Evolutionary conservation across 2,329 filamentous ascomycete species (phyloP).

Genomic region (Penicillium decumbens): DNA sequence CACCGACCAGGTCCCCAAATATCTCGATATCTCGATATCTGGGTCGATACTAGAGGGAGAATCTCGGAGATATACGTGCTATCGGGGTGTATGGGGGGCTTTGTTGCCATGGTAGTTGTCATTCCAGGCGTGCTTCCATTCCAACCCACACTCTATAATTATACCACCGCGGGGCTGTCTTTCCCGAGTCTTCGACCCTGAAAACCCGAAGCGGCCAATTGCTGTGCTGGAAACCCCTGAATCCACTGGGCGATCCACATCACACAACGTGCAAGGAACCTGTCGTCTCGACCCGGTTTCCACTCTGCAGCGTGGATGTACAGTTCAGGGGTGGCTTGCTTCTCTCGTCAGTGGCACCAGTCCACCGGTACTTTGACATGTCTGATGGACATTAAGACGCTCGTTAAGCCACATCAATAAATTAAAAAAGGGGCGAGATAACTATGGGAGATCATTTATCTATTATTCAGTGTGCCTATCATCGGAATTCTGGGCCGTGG

Average conservation of each 20-base stretch:
- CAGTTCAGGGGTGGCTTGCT: background rate
- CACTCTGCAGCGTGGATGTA: conserved; percentile 1
- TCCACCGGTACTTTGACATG: background rate
- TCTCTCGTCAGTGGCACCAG: background rate
- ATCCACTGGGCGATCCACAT: conserved; percentile 21
- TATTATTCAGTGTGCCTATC: conserved; percentile 5
- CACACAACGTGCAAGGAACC: conserved; percentile 23
- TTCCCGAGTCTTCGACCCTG: conserved; percentile 3
- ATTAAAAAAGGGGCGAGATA: conserved; percentile 4
- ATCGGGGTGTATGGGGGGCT: background rate
- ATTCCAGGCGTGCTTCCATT: background rate
- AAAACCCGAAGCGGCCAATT: conserved; percentile 15
- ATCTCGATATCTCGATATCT: no score
- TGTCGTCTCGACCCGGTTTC: conserved; percentile 9
- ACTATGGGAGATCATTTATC: background rate
- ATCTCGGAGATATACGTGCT: background rate
- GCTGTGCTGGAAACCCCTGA: conserved; percentile 10
- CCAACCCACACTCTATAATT: conserved; percentile 7
- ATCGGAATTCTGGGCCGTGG: conserved; percentile 9
- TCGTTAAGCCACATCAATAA: background rate
- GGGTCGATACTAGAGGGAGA: background rate
- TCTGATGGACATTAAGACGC: background rate
- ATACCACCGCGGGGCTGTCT: conserved; percentile 10
- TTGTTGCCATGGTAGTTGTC: background rate
- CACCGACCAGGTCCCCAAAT: background rate